Base-by-base conservation (phyloP, 176 grass and related monocot genomes). In the Bonia amplexicaulis region DNA sequence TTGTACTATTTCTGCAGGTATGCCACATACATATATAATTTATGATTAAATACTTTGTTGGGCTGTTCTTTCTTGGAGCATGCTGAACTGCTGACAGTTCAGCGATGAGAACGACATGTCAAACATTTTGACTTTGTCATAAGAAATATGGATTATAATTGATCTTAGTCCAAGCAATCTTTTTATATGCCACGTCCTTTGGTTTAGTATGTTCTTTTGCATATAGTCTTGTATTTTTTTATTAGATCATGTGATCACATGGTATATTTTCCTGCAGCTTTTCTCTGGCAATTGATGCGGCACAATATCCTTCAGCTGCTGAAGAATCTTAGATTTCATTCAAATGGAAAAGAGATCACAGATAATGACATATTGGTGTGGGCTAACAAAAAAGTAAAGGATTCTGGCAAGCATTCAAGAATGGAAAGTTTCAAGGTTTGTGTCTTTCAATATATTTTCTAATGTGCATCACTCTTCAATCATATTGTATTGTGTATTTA, bases 251-350 rank as follows among this genome's bases (percentile, higher is more conserved):
- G 33, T 77, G 60, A 82, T n/a, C 9, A 46, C 63, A 45, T 71
- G 16, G 39, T 45, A 22, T 61, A 77, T 46, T 45, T 37, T 0
- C 59, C 14, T 54, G 19, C 85, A 95, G 93, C 93, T 88, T 95
- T 95, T 78, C 76, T 95, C 11, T 95, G 93, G 93, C 93, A 95
- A 86, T 78, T 95, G 70, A 95, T 95, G 93, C 83, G 93, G 42
- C 90, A 84, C 69, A 95, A 90, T 66, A 92, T 95, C 78, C 90
- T 95, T 60, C 93, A 95, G 82, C 70, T 95, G 81, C 65, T 95
- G 48, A 95, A 71, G 58, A 92, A 92, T 60, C 86, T 92, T 58
- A 90, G 93, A 84, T 90, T 88, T 69, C 88, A 90, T 80, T 90
- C 88, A 62, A 85, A 86, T 82, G 88, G 86, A 69, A 95, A 92